These are phyloP conservation scores for Penicillium capsulatum DNA, from an alignment of 2,329 filamentous ascomycete species.

Conservation along the genomic window DNA sequence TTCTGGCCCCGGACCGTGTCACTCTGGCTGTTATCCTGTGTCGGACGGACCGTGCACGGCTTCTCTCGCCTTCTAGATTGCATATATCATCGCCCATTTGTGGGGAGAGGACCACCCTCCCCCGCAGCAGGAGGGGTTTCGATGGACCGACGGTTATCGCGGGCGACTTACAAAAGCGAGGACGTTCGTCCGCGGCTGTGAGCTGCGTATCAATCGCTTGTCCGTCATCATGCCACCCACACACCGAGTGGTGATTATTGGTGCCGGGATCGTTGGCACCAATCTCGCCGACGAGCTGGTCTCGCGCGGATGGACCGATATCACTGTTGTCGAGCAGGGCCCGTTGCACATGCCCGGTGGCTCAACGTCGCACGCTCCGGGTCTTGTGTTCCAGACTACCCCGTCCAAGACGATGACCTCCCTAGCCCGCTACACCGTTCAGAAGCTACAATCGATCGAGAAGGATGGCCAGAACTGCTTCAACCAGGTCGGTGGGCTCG, in stretches of 20 bases:
- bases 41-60: constrained; percentile 10
- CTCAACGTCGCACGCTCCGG: constrained; percentile 62
- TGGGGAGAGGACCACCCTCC: constrained; percentile 4
- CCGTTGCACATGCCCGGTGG: constrained; percentile 60
- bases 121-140: constrained; percentile 8
- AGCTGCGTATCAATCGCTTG: constrained; percentile 5
- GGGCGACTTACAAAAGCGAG: constrained; percentile 9
- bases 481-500: constrained; percentile 60
- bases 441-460: constrained; percentile 55
- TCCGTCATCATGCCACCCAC: constrained; percentile 30
- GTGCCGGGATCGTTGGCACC: constrained; percentile 61
- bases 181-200: constrained; percentile 3
- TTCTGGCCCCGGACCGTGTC: constrained; percentile 1
- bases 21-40: constrained; percentile 9
- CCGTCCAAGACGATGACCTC: constrained; percentile 46
- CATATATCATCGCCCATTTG: constrained; percentile 11
- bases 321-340: constrained; percentile 63
- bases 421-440: constrained; percentile 59
- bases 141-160: not conserved
- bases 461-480: constrained; percentile 50
- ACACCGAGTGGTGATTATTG: constrained; percentile 56
- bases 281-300: constrained; percentile 63
- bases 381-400: constrained; percentile 62
- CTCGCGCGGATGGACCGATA: constrained; percentile 58
- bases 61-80: constrained; percentile 2